Evolutionary conservation across 345 rosid species (phyloP).

Genomic region (Pugionium dolabratum): DNA sequence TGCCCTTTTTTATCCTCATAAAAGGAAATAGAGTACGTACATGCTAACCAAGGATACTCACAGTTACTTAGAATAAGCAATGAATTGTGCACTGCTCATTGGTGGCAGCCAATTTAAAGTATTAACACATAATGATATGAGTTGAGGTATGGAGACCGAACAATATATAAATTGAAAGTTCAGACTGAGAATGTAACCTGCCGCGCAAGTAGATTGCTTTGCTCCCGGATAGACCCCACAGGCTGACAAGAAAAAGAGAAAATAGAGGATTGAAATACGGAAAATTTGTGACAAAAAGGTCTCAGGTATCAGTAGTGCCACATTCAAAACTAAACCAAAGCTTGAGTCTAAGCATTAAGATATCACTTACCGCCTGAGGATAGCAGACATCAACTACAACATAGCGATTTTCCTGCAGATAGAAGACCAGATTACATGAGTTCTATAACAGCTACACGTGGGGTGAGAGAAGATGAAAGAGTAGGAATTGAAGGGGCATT

Average conservation of each 20-base stretch:
- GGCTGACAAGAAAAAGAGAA: conserved; percentile 55
- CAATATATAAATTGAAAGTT: background rate
- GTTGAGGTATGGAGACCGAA: background rate
- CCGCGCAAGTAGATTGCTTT: conserved; percentile 75
- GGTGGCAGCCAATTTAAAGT: conserved; percentile 11
- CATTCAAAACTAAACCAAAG: conserved; percentile 2
- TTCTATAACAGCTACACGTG: conserved; percentile 6
- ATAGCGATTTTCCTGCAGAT: conserved; percentile 91
- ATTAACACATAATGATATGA: conserved; percentile 13
- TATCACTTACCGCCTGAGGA: conserved; percentile 68
- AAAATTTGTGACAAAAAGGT: conserved; percentile 21
- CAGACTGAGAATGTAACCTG: conserved; percentile 53
- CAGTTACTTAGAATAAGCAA: background rate
- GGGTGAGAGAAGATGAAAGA: conserved; percentile 2
- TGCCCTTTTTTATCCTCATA: conserved; percentile 1
- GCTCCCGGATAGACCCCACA: conserved; percentile 81
- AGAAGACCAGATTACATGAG: conserved; percentile 7
- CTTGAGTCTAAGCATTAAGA: background rate
- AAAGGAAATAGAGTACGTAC: background rate
- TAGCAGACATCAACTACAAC: conserved; percentile 81
- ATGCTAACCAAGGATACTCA: background rate
- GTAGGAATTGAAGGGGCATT: background rate
- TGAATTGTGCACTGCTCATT: conserved; percentile 1
- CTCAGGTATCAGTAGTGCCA: conserved; percentile 3
- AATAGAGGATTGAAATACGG: background rate